Conservation (phyloP, 139 green algal genomes). For the Chlorella sp. region DNA sequence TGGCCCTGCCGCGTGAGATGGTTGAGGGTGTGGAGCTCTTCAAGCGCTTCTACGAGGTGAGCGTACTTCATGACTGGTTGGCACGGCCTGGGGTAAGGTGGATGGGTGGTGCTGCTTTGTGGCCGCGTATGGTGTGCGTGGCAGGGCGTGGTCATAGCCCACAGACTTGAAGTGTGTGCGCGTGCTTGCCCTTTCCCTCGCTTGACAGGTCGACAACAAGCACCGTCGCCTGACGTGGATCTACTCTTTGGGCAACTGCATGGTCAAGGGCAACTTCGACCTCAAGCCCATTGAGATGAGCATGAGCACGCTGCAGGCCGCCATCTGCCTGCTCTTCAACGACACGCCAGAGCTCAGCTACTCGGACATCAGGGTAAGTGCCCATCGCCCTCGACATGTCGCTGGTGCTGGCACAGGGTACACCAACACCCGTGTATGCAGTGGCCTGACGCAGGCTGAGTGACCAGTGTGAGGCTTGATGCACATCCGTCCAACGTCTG, state of each 20-base stretch:
- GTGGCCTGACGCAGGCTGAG: neutral
- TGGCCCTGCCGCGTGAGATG: conserved; percentile 90
- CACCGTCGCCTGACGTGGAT: conserved; percentile 90
- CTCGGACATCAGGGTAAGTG: conserved; percentile 51
- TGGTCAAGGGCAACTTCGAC: conserved; percentile 82
- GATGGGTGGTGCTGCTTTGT: neutral
- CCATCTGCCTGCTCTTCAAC: conserved; percentile 89
- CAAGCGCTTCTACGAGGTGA: conserved; percentile 52
- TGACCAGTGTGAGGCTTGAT: too few species aligned
- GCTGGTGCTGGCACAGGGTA: neutral
- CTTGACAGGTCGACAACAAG: conserved; percentile 8
- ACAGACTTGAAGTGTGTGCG: too few species aligned
- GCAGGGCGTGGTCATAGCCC: too few species aligned
- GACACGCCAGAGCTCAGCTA: conserved; percentile 65
- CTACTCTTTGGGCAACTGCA: conserved; percentile 79
- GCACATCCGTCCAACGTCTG: too few species aligned
- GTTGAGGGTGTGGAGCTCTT: conserved; percentile 61
- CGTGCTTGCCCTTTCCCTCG: too few species aligned
- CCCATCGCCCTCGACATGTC: conserved; percentile 38
- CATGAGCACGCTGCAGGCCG: conserved; percentile 69
- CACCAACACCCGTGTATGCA: too few species aligned
- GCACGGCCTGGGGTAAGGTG: too few species aligned
- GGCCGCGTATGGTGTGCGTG: neutral
- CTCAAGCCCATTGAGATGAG: conserved; percentile 82
- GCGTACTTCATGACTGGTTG: too few species aligned